phyloP scores from a whole-genome alignment of 2,329 filamentous ascomycete species.

The Stenocarpella maydis region DNA sequence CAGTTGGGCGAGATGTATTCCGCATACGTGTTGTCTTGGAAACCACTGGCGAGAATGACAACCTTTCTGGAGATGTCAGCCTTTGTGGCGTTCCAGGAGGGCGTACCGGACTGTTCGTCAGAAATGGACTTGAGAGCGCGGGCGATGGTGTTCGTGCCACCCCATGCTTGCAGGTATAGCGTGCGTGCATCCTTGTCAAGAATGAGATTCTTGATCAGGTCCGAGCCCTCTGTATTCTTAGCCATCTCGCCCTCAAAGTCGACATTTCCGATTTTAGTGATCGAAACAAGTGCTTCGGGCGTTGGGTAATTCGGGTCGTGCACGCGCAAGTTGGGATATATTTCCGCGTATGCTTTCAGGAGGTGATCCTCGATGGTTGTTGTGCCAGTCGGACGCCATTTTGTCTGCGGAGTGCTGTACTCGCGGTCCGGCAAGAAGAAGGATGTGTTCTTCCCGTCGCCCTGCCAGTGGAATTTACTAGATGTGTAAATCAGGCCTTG shows the following conservation, averaged over 20 bases:
- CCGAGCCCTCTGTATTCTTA: constrained; percentile 5
- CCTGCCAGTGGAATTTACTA: constrained; percentile 38
- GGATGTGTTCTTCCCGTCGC: constrained; percentile 37
- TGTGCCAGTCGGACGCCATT: constrained; percentile 2
- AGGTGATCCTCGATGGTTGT: constrained; percentile 8
- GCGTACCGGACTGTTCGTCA: neutral
- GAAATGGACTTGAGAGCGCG: neutral
- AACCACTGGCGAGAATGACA: constrained; percentile 20
- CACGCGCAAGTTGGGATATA: neutral
- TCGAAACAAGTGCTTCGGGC: neutral
- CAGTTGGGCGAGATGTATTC: constrained; percentile 16
- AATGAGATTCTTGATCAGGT: neutral
- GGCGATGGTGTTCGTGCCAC: neutral
- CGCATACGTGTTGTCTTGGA: constrained; percentile 21
- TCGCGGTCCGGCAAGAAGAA: constrained; percentile 24
- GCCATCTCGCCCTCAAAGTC: constrained; percentile 9
- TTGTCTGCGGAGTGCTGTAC: constrained; percentile 1
- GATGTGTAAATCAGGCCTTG: constrained; percentile 38
- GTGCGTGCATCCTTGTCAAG: constrained; percentile 36
- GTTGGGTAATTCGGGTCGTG: constrained; percentile 7
- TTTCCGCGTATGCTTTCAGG: neutral
- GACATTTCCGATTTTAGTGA: constrained; percentile 5
- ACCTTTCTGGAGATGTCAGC: neutral
- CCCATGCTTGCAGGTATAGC: constrained; percentile 34
- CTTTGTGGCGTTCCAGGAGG: neutral